Base-by-base conservation (phyloP, 192 early-diverging fungal species). In the Entomortierella chlamydospora region DNA sequence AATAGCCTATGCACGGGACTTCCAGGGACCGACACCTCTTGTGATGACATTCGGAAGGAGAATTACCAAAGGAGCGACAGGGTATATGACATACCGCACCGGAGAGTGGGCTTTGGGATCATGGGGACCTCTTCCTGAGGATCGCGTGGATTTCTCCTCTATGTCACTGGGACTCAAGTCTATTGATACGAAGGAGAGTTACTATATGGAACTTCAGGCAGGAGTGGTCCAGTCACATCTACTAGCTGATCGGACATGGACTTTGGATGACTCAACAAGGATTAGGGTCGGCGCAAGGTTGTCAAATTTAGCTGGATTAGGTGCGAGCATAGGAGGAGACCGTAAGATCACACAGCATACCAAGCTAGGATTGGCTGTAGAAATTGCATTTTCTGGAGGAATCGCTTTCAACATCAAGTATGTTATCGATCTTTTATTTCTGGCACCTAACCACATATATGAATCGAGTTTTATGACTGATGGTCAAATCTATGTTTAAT, bases 71-170 rank as follows among this genome's bases (percentile, higher is more conserved):
- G 81, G 83, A 3, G 84, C 85, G n/a, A 93, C 91, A 25, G 95
- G 91, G 11, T 91, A 87, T 57, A 61, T 99, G 47, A 92, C 91
- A 5, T 93, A 90, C 56, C 86, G 86, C 51, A 92, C 95, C 15
- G 96, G 96, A 15, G 84, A 90, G 25, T 95, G 88, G 86, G 61
- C 76, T 25, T 65, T 95, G 18, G 88, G 88, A 23, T 72, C 79
- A 10, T 95, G 92, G 91, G 91, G 93, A 10, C 58, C 62, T n/a
- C 41, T 51, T n/a, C 43, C 58, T 51, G 70, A 57, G 20, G 57
- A 57, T 20, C 73, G 83, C 11, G 53, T 66, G 2, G 57, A 84
- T 41, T 81, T 76, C 28, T 90, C 88, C 17, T 83, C 87, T 20
- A 76, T 88, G 30, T 57, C 86, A 0, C 41, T 90, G 31, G 87